Conservation (phyloP, 257 asterid genomes). For the Apocynum venetum region DNA sequence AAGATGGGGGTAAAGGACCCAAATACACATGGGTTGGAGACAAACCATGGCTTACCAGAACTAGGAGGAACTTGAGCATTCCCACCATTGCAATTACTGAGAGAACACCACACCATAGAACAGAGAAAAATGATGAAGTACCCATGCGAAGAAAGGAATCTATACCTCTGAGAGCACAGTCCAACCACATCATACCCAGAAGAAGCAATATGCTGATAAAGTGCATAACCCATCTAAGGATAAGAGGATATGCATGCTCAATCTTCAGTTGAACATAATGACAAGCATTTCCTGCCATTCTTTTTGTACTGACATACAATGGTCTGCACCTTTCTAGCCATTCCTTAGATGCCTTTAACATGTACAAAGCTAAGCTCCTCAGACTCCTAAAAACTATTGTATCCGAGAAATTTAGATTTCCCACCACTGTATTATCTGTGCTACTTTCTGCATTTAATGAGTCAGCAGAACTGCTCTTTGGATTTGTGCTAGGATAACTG, state of each 20-base stretch:
- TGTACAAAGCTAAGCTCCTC: slow-evolving; percentile 42
- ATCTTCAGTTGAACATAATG: slow-evolving; percentile 51
- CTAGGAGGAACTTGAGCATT: slow-evolving; percentile 54
- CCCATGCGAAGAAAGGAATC: slow-evolving; percentile 90
- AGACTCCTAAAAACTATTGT: slow-evolving; percentile 46
- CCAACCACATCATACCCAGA: slow-evolving; percentile 81
- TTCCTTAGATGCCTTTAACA: slow-evolving; percentile 51
- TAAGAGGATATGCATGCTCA: slow-evolving; percentile 59
- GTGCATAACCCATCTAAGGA: slow-evolving; percentile 59
- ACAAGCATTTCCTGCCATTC: slow-evolving; percentile 34
- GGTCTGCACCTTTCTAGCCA: slow-evolving; percentile 76
- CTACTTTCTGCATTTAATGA: slow-evolving; percentile 22
- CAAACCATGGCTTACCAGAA: slow-evolving; percentile 52
- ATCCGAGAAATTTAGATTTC: slow-evolving; percentile 46
- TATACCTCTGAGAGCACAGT: slow-evolving; percentile 78
- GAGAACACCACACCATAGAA: slow-evolving; percentile 77
- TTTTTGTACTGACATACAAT: slow-evolving; percentile 31
- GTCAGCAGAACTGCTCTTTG: slow-evolving; percentile 23
- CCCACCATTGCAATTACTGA: slow-evolving; percentile 65
- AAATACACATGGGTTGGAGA: slow-evolving; percentile 5
- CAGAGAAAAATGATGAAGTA: slow-evolving; percentile 74
- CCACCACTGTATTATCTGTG: slow-evolving; percentile 26
- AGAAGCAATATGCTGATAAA: slow-evolving; percentile 64
- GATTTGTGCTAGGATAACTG: slow-evolving; percentile 19
- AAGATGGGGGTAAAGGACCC: background rate